These are phyloP conservation scores for Zymoseptoria crescenta DNA, from an alignment of 2,329 filamentous ascomycete genomes.

Conservation along the genomic window DNA sequence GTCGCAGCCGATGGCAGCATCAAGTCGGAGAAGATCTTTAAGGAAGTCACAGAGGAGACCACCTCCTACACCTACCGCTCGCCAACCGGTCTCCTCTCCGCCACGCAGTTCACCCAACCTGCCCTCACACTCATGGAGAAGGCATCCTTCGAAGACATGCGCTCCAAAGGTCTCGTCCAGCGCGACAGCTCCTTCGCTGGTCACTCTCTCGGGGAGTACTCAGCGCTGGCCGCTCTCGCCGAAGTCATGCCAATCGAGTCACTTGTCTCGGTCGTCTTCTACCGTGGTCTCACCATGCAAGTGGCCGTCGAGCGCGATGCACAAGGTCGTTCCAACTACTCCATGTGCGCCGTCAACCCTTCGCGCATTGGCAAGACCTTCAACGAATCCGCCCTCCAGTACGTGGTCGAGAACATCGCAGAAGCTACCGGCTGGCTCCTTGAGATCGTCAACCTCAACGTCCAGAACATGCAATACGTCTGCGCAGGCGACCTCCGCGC, in stretches of 20 bases:
- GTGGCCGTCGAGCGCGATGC: slow-evolving; percentile 96
- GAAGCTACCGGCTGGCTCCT: slow-evolving; percentile 92
- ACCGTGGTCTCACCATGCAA: slow-evolving; percentile 98
- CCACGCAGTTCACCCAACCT: slow-evolving; percentile 97
- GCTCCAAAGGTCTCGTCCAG: slow-evolving; percentile 89
- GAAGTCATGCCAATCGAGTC: slow-evolving; percentile 99
- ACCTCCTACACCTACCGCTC: slow-evolving; percentile 96
- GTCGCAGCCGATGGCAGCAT: slow-evolving; percentile 83
- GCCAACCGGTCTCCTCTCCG: slow-evolving; percentile 86
- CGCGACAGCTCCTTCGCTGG: slow-evolving; percentile 95
- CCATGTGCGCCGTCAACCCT: slow-evolving; percentile 98
- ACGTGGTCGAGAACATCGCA: slow-evolving; percentile 90
- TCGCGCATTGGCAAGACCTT: slow-evolving; percentile 98
- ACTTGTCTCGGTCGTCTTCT: slow-evolving; percentile 96
- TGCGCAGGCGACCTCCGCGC: slow-evolving; percentile 59
- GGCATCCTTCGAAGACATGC: slow-evolving; percentile 98
- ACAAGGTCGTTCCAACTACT: slow-evolving; percentile 90
- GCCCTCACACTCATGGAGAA: slow-evolving; percentile 99
- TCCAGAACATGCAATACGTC: slow-evolving; percentile 64
- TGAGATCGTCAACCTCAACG: slow-evolving; percentile 96
- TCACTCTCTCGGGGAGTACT: slow-evolving; percentile 97
- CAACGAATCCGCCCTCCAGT: slow-evolving; percentile 94
- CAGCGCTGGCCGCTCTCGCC: slow-evolving; percentile 85
- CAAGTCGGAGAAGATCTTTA: slow-evolving; percentile 99
- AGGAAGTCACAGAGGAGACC: slow-evolving; percentile 87